Percentiles rank a stretch among this genome's conserved stretches.
These are phyloP conservation scores for Novymonas esmeraldas DNA, from an alignment of 208 protist genomes.

Conservation along the genomic window DNA sequence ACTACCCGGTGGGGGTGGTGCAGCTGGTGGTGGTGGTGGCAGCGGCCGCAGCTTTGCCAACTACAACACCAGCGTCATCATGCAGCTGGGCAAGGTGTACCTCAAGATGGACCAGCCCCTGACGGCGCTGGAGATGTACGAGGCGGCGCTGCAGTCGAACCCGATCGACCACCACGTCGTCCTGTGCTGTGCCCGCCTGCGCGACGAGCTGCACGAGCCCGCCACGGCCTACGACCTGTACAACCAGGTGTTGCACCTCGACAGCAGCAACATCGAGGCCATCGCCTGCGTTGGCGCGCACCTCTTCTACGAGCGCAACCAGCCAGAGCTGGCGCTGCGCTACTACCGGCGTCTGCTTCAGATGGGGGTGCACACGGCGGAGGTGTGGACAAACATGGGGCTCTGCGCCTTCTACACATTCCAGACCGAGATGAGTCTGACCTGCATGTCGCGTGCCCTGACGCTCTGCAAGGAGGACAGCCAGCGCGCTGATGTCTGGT, in stretches of 20 bases:
- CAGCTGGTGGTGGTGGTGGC: background rate
- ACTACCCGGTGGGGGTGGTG: background rate
- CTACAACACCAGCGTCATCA: constrained; percentile 84
- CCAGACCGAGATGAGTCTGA: constrained; percentile 94
- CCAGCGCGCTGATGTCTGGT: constrained; percentile 92
- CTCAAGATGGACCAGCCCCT: constrained; percentile 94
- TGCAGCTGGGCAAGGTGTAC: constrained; percentile 95
- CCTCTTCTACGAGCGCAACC: constrained; percentile 95
- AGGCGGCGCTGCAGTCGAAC: constrained; percentile 72
- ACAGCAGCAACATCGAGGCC: constrained; percentile 94
- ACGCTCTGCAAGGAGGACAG: constrained; percentile 68
- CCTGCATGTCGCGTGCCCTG: constrained; percentile 91
- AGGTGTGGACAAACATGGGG: constrained; percentile 96
- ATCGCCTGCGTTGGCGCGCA: constrained; percentile 94
- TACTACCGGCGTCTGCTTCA: constrained; percentile 94
- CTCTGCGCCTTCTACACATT: constrained; percentile 94
- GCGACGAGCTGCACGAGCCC: constrained; percentile 91
- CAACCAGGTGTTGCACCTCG: constrained; percentile 80
- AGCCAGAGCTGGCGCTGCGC: constrained; percentile 93
- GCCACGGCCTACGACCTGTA: constrained; percentile 80
- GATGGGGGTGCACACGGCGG: constrained; percentile 93
- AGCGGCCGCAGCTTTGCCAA: constrained; percentile 37
- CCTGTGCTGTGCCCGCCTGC: constrained; percentile 85
- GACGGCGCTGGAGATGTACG: constrained; percentile 91
- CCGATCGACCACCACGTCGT: constrained; percentile 89